Evolutionary conservation across 768 basidiomycete genomes (phyloP).

Genomic region (Russula compacta): DNA sequence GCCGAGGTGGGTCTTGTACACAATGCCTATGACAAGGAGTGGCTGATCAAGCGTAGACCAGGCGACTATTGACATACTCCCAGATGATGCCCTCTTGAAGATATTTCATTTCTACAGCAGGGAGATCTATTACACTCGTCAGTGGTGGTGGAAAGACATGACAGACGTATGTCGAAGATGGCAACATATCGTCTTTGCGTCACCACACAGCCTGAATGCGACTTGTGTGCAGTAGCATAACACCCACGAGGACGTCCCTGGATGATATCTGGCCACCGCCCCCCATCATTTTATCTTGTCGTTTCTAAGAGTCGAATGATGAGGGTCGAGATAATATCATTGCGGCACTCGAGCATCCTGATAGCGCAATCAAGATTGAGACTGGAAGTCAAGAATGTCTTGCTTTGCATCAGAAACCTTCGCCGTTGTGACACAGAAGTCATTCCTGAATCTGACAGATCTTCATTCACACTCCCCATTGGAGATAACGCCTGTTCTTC

Average conservation of each 20-base stretch:
- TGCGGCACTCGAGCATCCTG: background rate
- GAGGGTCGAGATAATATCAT: background rate
- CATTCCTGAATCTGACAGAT: background rate
- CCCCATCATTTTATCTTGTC: background rate
- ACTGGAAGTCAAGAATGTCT: background rate
- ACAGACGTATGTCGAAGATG: background rate
- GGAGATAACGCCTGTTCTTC: background rate
- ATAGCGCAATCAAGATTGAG: background rate
- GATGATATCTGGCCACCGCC: background rate
- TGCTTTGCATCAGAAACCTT: background rate
- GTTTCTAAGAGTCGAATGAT: too few relatives aligned
- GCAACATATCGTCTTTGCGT: background rate
- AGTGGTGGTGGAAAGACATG: background rate
- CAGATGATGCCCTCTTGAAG: background rate
- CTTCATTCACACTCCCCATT: background rate
- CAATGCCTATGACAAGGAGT: too few relatives aligned
- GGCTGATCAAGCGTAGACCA: background rate
- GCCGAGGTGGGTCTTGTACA: background rate
- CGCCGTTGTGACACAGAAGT: background rate
- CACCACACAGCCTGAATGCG: background rate
- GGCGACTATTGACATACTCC: background rate
- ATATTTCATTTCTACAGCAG: background rate
- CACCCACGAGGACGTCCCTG: background rate
- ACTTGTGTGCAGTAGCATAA: background rate
- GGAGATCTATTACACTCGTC: background rate